These are phyloP conservation scores for Xylaria nigripes DNA, from an alignment of 495 filamentous ascomycete genomes.

Conservation along the genomic window DNA sequence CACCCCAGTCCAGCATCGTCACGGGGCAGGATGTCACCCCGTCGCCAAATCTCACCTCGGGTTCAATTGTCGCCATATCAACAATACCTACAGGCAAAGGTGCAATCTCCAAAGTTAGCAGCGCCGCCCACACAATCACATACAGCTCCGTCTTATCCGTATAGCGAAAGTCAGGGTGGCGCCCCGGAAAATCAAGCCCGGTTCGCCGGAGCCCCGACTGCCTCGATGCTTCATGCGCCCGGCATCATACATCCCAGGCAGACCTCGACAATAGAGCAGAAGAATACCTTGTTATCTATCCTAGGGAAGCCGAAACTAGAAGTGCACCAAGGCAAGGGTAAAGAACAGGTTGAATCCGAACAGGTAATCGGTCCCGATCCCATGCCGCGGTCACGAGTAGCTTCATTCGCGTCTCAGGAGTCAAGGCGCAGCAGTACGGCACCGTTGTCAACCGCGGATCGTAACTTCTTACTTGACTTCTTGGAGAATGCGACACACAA, in stretches of 20 bases:
- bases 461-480: slow-evolving; percentile 72
- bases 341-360: slow-evolving; percentile 27
- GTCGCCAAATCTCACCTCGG: slow-evolving; percentile 12
- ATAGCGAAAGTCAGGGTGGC: slow-evolving; percentile 12
- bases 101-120: slow-evolving; percentile 12
- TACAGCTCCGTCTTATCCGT: slow-evolving; percentile 18
- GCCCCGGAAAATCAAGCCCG: slow-evolving; percentile 25
- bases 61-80: slow-evolving; percentile 15
- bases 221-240: slow-evolving; percentile 21
- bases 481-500: slow-evolving; percentile 39
- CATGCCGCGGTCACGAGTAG: slow-evolving; percentile 32
- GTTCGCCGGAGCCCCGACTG: slow-evolving; percentile 25
- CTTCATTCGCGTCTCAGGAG: slow-evolving; percentile 34
- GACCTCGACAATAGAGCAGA: slow-evolving; percentile 50
- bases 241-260: slow-evolving; percentile 14
- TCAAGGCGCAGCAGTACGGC: slow-evolving; percentile 41
- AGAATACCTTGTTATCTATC: slow-evolving; percentile 58
- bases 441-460: slow-evolving; percentile 59
- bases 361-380: slow-evolving; percentile 28
- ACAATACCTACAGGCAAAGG: slow-evolving; percentile 11
- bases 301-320: slow-evolving; percentile 53
- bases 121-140: slow-evolving; percentile 9
- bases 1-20: slow-evolving; percentile 15
- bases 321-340: slow-evolving; percentile 40
- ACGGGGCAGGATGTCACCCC: slow-evolving; percentile 14